Base-by-base conservation (phyloP, 208 protist species). In the Crithidia fasciculata region DNA sequence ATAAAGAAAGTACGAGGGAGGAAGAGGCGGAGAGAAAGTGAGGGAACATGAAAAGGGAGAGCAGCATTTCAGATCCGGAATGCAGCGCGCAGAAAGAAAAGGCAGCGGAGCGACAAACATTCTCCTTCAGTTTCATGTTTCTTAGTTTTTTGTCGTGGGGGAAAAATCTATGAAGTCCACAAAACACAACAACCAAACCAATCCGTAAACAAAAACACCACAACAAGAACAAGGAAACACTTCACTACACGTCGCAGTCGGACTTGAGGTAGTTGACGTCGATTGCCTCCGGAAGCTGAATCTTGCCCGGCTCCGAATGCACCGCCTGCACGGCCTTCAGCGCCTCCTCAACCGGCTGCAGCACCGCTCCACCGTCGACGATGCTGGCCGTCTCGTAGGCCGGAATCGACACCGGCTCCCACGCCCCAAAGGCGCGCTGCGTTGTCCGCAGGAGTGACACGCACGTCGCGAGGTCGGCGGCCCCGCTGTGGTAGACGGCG, bases 251-350 rank as follows among this genome's bases (percentile, higher is more conserved):
- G 15, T 80, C 75, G 54, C 78, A 84, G 60, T 83, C 83, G 9
- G 69, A 72, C 65, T 88, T 89, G 66, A 93, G 84, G 60, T 84
- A 89, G 78, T 93, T 93, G n/a, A 91, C 76, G 69, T 93, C 88
- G 19, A 93, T 81, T 8, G 88, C 83, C 53, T 93, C 88, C 10
- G 88, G 88, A 56, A 93, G 80, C 63, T 93, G 83, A 45, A 91
- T 73, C 65, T 83, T 69, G 41, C 85, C 88, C 0, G 79, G 52
- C 41, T 66, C 62, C 15, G 69, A 50, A 5, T 45, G 49, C 18
- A 86, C 55, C 28, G 47, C 39, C 8, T 66, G 66, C 47, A 84
- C 57, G 9, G 55, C 41, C 50, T 76, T 60, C 50, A 91, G 68
- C 19, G 67, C 73, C 15, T 72, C 65, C 65, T 86, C 84, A 6